Percentiles rank a stretch among this genome's conserved stretches.
Evolutionary conservation across 257 asterid species (phyloP).

Genomic region (Hygrophila difformis): DNA sequence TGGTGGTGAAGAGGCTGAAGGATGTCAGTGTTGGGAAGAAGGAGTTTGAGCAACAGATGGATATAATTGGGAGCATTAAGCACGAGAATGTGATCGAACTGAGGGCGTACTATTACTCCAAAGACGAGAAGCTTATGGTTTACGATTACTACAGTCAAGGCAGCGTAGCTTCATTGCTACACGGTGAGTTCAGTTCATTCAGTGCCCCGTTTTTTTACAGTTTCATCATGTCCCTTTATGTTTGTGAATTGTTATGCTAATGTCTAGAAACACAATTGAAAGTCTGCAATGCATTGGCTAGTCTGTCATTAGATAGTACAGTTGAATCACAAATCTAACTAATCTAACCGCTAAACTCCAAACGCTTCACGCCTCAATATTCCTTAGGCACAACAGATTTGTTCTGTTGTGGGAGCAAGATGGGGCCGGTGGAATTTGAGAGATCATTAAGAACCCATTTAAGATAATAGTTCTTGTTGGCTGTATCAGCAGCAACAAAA

Average conservation of each 20-base stretch:
- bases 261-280: too few species aligned
- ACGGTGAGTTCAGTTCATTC: slow-evolving; percentile 38
- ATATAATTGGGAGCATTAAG: slow-evolving; percentile 61
- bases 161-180: slow-evolving; percentile 72
- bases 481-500: slow-evolving; percentile 16
- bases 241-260: background rate
- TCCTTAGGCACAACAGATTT: slow-evolving; percentile 11
- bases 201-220: background rate
- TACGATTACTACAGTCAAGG: slow-evolving; percentile 72
- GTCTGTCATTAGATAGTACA: background rate
- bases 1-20: slow-evolving; percentile 90
- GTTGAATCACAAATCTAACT: slow-evolving; percentile 9
- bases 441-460: slow-evolving; percentile 27
- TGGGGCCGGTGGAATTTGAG: slow-evolving; percentile 5
- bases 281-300: background rate
- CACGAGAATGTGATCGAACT: slow-evolving; percentile 82
- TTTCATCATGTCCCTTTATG: background rate
- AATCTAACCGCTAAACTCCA: background rate
- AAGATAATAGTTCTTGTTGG: slow-evolving; percentile 15
- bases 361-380: slow-evolving; percentile 3
- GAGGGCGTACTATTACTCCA: slow-evolving; percentile 88
- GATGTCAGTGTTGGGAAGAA: slow-evolving; percentile 78
- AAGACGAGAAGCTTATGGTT: slow-evolving; percentile 95
- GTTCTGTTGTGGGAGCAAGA: slow-evolving; percentile 14
- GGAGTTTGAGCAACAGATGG: slow-evolving; percentile 91